phyloP scores from a whole-genome alignment of 176 grass and related monocot genomes.

The Carex myosuroides region DNA sequence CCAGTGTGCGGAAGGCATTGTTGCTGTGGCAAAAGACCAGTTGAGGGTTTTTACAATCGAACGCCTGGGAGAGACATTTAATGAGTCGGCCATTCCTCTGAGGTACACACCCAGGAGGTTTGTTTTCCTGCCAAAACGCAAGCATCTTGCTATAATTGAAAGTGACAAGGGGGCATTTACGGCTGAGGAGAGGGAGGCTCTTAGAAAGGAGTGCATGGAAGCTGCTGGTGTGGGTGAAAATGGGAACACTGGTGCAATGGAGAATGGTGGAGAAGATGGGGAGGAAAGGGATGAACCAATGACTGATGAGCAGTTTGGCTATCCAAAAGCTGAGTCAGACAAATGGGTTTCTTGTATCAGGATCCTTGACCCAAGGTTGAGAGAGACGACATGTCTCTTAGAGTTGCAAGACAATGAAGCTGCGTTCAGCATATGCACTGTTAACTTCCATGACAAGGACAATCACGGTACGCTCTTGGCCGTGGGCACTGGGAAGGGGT shows the following conservation, averaged over 20 bases:
- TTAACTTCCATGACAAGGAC: constrained; percentile 98
- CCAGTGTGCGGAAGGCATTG: constrained; percentile 97
- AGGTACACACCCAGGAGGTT: constrained; percentile 93
- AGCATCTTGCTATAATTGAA: constrained; percentile 80
- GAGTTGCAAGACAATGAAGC: constrained; percentile 94
- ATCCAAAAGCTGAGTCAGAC: constrained; percentile 84
- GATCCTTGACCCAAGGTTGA: constrained; percentile 90
- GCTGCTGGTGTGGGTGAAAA: constrained; percentile 58
- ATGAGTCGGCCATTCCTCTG: constrained; percentile 85
- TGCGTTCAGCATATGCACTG: constrained; percentile 82
- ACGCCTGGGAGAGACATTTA: constrained; percentile 86
- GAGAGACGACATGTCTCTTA: constrained; percentile 72
- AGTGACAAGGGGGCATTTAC: constrained; percentile 87
- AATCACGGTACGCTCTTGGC: constrained; percentile 77
- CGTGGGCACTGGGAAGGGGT: constrained; percentile 87
- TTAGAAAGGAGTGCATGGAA: constrained; percentile 81
- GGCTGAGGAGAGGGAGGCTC: constrained; percentile 81
- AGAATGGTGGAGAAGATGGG: constrained; percentile 71
- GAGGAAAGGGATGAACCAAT: constrained; percentile 57
- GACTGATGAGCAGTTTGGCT: constrained; percentile 93
- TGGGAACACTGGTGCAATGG: constrained; percentile 70
- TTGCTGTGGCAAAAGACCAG: constrained; percentile 85
- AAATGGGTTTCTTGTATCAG: constrained; percentile 97
- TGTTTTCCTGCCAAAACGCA: constrained; percentile 82
- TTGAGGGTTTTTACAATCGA: constrained; percentile 93